These are phyloP conservation scores for Chalciporus piperatus DNA, from an alignment of 768 basidiomycete genomes.

Conservation along the genomic window DNA sequence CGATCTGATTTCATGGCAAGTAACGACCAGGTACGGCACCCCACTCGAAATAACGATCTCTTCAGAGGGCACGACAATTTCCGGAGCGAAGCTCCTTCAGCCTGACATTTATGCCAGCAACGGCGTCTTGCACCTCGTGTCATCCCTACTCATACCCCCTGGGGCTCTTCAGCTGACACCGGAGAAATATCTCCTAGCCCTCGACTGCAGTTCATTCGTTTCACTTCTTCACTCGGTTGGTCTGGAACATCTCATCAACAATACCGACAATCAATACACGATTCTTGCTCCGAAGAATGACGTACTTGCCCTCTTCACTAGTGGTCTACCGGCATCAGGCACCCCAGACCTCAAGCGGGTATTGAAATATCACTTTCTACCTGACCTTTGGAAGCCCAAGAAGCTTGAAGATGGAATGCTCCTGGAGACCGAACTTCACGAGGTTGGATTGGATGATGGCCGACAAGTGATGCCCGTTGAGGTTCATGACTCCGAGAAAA, in stretches of 20 bases:
- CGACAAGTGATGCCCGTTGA: conserved; percentile 69
- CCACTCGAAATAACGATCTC: conserved; percentile 58
- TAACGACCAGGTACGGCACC: conserved; percentile 67
- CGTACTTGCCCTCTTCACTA: conserved; percentile 59
- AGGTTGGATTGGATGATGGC: conserved; percentile 65
- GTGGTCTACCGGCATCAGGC: conserved; percentile 59
- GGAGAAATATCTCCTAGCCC: conserved; percentile 90
- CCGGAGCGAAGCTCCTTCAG: conserved; percentile 58
- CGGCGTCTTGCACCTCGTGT: conserved; percentile 90
- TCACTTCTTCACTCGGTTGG: conserved; percentile 82
- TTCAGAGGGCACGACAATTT: conserved; percentile 52
- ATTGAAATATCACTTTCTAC: conserved; percentile 89
- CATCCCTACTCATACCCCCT: conserved; percentile 74
- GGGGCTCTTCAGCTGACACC: conserved; percentile 80
- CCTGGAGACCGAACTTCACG: conserved; percentile 74
- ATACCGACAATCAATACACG: conserved; percentile 68
- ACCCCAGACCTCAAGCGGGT: conserved; percentile 67
- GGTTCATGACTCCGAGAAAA: conserved; percentile 51
- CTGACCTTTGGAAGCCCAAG: conserved; percentile 68
- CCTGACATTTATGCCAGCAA: conserved; percentile 92
- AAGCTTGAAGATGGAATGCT: conserved; percentile 74
- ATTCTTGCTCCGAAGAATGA: conserved; percentile 92
- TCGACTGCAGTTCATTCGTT: conserved; percentile 91
- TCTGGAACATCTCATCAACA: conserved; percentile 67
- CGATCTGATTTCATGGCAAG: conserved; percentile 37